Conservation (phyloP, 2,329 filamentous ascomycete genomes). For the Sarocladium oryzae region DNA sequence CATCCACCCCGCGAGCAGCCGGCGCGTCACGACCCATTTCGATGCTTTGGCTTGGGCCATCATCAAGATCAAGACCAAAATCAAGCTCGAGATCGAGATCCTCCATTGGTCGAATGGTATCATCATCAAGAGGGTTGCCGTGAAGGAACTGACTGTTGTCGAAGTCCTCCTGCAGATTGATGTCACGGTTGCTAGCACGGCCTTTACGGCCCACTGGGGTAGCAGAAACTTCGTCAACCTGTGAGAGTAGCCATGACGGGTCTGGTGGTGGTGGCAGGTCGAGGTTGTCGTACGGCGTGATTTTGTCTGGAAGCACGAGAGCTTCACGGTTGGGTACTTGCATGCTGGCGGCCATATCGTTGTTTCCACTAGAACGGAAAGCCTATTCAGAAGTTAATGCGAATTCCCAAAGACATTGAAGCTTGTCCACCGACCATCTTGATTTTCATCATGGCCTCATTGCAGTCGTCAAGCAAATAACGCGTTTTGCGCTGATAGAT, state of each 20-base stretch:
- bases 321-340: slow-evolving; percentile 78
- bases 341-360: slow-evolving; percentile 82
- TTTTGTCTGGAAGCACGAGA: slow-evolving; percentile 81
- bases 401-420: slow-evolving; percentile 22
- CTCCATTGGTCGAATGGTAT: slow-evolving; percentile 49
- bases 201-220: slow-evolving; percentile 49
- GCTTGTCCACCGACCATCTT: slow-evolving; percentile 68
- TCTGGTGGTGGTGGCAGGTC: slow-evolving; percentile 79
- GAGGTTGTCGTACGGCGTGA: slow-evolving; percentile 83
- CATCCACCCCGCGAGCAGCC: slow-evolving; percentile 57
- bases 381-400: no score
- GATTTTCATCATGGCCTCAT: slow-evolving; percentile 94
- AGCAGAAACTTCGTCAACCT: slow-evolving; percentile 57
- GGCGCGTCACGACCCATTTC: slow-evolving; percentile 88
- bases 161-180: slow-evolving; percentile 63
- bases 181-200: slow-evolving; percentile 54
- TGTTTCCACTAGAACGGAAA: slow-evolving; percentile 89
- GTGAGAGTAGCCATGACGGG: slow-evolving; percentile 74
- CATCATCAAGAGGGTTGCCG: slow-evolving; percentile 53
- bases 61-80: slow-evolving; percentile 67
- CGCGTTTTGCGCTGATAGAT: slow-evolving; percentile 97
- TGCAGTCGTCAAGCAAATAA: slow-evolving; percentile 94
- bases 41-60: slow-evolving; percentile 61
- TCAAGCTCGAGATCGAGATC: slow-evolving; percentile 70
- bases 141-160: slow-evolving; percentile 77